phyloP scores from a whole-genome alignment of 768 basidiomycete genomes.

The Russula sp. region DNA sequence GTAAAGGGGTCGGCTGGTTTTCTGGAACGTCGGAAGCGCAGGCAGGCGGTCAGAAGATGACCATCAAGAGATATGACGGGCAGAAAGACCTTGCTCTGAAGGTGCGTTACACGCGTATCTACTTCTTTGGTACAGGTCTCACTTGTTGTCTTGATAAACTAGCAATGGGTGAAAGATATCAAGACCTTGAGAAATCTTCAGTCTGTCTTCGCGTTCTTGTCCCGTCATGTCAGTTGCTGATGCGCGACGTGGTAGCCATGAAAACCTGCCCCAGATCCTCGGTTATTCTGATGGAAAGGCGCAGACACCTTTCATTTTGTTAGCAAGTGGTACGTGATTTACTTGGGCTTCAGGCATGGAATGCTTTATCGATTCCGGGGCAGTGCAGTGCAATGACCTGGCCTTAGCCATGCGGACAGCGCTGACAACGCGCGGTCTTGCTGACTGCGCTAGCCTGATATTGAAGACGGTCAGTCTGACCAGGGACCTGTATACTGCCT shows the following conservation, averaged over 20 bases:
- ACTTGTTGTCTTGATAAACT: neutral
- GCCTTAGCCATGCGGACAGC: constrained; percentile 14
- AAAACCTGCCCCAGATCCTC: constrained; percentile 48
- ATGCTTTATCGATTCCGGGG: neutral
- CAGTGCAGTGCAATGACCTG: constrained; percentile 22
- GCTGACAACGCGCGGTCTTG: constrained; percentile 15
- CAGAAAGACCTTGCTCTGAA: constrained; percentile 30
- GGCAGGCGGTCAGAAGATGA: constrained; percentile 35
- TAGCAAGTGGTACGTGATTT: constrained; percentile 39
- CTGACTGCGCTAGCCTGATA: constrained; percentile 15
- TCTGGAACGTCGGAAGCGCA: constrained; percentile 38
- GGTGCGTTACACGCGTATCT: constrained; percentile 24
- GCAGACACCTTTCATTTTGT: constrained; percentile 45
- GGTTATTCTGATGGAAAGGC: constrained; percentile 43
- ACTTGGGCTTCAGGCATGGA: neutral
- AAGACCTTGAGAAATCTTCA: constrained; percentile 46
- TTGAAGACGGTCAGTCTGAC: constrained; percentile 18
- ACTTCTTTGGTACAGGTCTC: neutral
- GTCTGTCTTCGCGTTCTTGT: constrained; percentile 29
- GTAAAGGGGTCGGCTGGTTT: constrained; percentile 41
- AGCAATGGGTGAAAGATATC: constrained; percentile 48
- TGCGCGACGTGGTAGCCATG: constrained; percentile 34
- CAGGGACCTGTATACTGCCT: neutral
- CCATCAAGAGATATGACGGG: constrained; percentile 44
- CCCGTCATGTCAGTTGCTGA: neutral